A percentile compares a stretch with the other conserved stretches of the same genome.
These are phyloP conservation scores for Blastocystis hominis DNA, from an alignment of 352 stramenopile species.

Conservation along the genomic window DNA sequence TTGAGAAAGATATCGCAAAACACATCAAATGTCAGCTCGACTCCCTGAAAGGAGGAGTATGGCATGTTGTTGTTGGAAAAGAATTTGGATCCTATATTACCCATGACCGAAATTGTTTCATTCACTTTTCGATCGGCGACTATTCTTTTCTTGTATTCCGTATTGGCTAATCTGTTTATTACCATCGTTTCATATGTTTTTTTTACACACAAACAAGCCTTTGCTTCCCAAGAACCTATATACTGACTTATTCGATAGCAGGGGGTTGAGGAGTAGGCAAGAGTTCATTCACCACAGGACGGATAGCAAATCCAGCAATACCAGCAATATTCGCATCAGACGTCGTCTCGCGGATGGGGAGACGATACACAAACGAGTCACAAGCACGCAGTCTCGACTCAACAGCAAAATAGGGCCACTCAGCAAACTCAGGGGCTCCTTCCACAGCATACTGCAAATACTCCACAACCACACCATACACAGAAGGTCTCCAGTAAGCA, in stretches of 20 bases:
- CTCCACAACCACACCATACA: constrained; percentile 2
- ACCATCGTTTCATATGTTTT: not conserved
- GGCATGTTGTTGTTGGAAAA: constrained; percentile 45
- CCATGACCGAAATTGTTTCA: constrained; percentile 20
- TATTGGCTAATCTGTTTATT: not conserved
- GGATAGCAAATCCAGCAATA: constrained; percentile 14
- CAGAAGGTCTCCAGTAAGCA: not conserved
- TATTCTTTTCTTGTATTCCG: constrained; percentile 43
- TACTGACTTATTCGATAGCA: too few relatives aligned
- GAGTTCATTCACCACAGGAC: not conserved
- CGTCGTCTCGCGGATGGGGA: not conserved
- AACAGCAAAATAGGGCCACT: not conserved
- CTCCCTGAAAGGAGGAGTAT: not conserved
- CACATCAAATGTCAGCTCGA: constrained; percentile 25
- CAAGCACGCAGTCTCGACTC: not conserved
- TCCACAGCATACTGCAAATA: not conserved
- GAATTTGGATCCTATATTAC: constrained; percentile 41
- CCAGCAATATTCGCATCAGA: not conserved
- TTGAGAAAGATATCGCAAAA: constrained; percentile 28
- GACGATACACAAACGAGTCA: not conserved
- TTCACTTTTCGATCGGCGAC: constrained; percentile 32
- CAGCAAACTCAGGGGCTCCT: not conserved
- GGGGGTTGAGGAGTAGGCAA: too few relatives aligned
- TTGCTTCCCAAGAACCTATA: too few relatives aligned
- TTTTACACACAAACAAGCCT: too few relatives aligned